phyloP scores from a whole-genome alignment of 768 basidiomycete genomes.

The Suillus subalutaceus region DNA sequence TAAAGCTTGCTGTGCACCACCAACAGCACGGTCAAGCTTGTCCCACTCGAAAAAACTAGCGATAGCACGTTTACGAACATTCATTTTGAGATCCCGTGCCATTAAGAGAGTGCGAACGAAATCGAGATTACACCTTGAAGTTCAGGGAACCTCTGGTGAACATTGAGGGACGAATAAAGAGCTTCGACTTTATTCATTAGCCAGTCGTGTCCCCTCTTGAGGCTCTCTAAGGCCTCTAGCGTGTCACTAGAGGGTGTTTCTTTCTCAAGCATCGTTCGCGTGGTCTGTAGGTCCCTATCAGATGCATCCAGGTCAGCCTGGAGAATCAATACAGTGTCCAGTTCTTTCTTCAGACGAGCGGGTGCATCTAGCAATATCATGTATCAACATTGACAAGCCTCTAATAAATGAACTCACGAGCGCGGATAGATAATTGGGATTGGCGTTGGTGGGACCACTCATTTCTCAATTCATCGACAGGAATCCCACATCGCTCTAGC shows the following conservation, averaged over 20 bases:
- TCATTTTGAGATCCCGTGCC: too few relatives aligned
- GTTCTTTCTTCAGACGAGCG: slow-evolving; percentile 32
- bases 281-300: slow-evolving; percentile 26
- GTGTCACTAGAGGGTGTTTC: slow-evolving; percentile 9
- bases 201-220: slow-evolving; percentile 15
- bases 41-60: too few relatives aligned
- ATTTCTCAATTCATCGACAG: not conserved
- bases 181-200: slow-evolving; percentile 1
- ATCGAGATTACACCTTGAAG: too few relatives aligned
- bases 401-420: slow-evolving; percentile 1
- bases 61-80: too few relatives aligned
- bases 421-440: slow-evolving; percentile 13
- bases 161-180: too few relatives aligned
- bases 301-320: slow-evolving; percentile 33
- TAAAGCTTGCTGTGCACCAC: too few relatives aligned
- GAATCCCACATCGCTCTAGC: not conserved
- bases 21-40: too few relatives aligned
- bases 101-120: too few relatives aligned
- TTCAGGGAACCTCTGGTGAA: too few relatives aligned
- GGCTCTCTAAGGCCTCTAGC: slow-evolving; percentile 20
- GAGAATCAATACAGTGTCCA: slow-evolving; percentile 33
- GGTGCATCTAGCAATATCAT: slow-evolving; percentile 19
- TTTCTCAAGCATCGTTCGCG: slow-evolving; percentile 12
- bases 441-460: slow-evolving; percentile 8
- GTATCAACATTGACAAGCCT: too few relatives aligned